phyloP scores from a whole-genome alignment of 1,284 basidiomycete genomes.

The Ustilago cynodontis region DNA sequence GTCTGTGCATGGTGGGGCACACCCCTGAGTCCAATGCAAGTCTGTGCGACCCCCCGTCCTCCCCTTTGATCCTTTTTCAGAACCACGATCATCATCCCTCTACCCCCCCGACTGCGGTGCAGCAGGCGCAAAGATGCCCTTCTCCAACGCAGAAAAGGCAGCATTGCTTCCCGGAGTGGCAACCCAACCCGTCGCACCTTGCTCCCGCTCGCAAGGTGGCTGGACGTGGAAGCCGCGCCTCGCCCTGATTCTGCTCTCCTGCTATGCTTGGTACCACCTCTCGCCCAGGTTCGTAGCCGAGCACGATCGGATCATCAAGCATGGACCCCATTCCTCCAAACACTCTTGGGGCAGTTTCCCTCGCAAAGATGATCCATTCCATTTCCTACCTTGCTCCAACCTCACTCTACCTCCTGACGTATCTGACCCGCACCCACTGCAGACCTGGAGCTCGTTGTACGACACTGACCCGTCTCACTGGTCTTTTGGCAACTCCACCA shows the following conservation, averaged over 20 bases:
- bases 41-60: no score
- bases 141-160: no score
- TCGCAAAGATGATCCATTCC: conserved; percentile 18
- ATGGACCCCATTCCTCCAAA: not conserved
- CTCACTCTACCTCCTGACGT: conserved; percentile 20
- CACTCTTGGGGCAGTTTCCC: conserved; percentile 29
- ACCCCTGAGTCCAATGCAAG: no score
- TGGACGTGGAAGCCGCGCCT: conserved; percentile 10
- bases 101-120: no score
- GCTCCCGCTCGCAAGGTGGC: not conserved
- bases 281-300: not conserved
- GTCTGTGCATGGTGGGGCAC: no score
- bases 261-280: conserved; percentile 1
- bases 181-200: not conserved
- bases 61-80: no score
- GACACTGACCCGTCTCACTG: conserved; percentile 25
- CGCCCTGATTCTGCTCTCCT: not conserved
- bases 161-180: not conserved
- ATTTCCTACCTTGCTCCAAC: conserved; percentile 44
- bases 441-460: conserved; percentile 17
- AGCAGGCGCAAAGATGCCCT: no score
- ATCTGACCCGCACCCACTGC: conserved; percentile 13
- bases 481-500: conserved; percentile 13
- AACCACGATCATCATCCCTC: no score
- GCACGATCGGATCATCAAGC: conserved; percentile 8